Percentiles rank a stretch among this genome's conserved stretches.
phyloP scores from a whole-genome alignment of 164 flowering plant species.

The Magnolia sinica region DNA sequence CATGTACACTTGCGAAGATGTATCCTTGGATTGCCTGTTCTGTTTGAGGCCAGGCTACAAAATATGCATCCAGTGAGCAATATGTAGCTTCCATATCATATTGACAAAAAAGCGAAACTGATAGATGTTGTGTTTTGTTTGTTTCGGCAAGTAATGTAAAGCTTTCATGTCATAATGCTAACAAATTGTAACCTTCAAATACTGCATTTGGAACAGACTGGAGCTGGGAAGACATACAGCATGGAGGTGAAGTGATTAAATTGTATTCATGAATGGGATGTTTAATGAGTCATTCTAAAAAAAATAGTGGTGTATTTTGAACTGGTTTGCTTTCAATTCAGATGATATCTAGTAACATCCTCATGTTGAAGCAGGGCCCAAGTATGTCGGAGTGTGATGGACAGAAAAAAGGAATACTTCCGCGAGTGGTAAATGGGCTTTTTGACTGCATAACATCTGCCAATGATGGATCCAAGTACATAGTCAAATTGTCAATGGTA shows the following conservation, averaged over 20 bases:
- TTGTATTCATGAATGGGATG: neutral
- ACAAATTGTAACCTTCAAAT: conserved; percentile 7
- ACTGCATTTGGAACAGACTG: conserved; percentile 55
- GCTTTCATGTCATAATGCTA: neutral
- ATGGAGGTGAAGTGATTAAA: conserved; percentile 64
- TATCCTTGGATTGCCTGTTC: neutral
- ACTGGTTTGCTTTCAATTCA: no score
- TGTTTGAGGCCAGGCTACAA: neutral
- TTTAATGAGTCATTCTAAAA: no score
- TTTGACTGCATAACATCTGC: no score
- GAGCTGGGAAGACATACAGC: conserved; percentile 93
- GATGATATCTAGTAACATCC: no score
- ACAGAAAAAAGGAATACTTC: no score
- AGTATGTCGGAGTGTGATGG: no score
- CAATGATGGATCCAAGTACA: no score
- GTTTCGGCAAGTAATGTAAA: neutral
- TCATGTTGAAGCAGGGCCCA: no score
- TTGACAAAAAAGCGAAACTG: neutral
- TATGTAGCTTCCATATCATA: neutral
- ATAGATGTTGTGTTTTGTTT: neutral
- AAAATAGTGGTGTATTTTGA: no score
- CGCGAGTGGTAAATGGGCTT: no score
- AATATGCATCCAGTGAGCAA: neutral
- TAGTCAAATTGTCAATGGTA: no score
- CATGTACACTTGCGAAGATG: no score